phyloP scores from a whole-genome alignment of 768 basidiomycete genomes.

The Pisolithus albus region DNA sequence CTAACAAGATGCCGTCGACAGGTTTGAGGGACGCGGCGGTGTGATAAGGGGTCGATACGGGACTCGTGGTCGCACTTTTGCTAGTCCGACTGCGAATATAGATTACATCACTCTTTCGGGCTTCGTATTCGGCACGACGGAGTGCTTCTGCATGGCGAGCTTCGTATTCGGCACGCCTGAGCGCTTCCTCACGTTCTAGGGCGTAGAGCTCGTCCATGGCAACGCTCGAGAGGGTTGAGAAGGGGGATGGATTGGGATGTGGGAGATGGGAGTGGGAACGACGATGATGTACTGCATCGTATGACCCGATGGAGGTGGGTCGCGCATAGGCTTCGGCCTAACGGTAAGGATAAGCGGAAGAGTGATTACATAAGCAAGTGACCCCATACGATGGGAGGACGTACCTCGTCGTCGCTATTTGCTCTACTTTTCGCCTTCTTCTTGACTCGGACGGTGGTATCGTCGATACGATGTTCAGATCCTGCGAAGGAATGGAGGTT shows the following conservation, averaged over 20 bases:
- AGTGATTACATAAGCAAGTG: conserved; percentile 7
- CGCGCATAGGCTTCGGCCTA: conserved; percentile 55
- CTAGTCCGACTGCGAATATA: conserved; percentile 34
- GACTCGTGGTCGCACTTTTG: conserved; percentile 68
- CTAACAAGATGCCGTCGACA: conserved; percentile 38
- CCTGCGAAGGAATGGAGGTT: conserved; percentile 21
- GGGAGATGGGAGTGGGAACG: conserved; percentile 23
- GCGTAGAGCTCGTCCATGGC: conserved; percentile 88
- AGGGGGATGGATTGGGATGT: conserved; percentile 38
- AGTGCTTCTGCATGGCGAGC: conserved; percentile 64
- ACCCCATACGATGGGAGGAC: conserved; percentile 15
- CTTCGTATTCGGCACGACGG: conserved; percentile 57
- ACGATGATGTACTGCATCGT: conserved; percentile 31
- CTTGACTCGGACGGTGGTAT: conserved; percentile 40
- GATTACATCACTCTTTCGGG: conserved; percentile 41
- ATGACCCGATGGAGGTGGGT: conserved; percentile 44
- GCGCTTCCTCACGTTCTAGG: conserved; percentile 80
- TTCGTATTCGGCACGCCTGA: conserved; percentile 83
- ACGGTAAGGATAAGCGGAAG: conserved; percentile 13
- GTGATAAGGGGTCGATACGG: conserved; percentile 41
- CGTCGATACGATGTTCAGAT: conserved; percentile 16
- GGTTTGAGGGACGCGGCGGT: conserved; percentile 15
- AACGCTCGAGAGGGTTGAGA: conserved; percentile 62
- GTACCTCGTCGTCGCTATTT: conserved; percentile 80
- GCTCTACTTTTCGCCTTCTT: conserved; percentile 76